These are phyloP conservation scores for Daldinia childiae DNA, from an alignment of 495 filamentous ascomycete genomes.

Conservation along the genomic window DNA sequence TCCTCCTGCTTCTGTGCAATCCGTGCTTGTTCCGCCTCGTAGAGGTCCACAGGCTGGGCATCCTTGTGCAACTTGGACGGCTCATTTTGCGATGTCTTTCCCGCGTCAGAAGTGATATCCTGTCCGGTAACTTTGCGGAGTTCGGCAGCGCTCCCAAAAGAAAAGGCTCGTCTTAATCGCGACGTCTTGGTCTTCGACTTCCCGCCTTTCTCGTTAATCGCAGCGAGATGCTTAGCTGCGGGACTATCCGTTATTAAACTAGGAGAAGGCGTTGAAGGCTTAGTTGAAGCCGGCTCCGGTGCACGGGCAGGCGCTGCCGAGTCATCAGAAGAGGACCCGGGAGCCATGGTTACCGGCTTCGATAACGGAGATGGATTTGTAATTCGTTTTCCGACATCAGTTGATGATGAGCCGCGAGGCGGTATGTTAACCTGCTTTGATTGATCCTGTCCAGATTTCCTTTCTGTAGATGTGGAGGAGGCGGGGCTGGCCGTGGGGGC, in stretches of 20 bases:
- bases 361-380: conserved; percentile 88
- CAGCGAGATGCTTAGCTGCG: conserved; percentile 81
- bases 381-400: conserved; percentile 75
- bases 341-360: conserved; percentile 74
- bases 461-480: conserved; percentile 52
- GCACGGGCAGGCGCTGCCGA: conserved; percentile 46
- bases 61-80: conserved; percentile 76
- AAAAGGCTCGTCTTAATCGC: conserved; percentile 91
- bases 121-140: conserved; percentile 73
- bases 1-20: conserved; percentile 93
- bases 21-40: conserved; percentile 79
- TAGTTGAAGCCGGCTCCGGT: conserved; percentile 49
- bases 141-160: conserved; percentile 95
- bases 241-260: conserved; percentile 62
- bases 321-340: conserved; percentile 50
- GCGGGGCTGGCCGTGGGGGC: conserved; percentile 61
- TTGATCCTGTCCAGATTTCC: conserved; percentile 59
- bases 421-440: conserved; percentile 70
- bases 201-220: conserved; percentile 76
- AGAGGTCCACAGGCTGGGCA: conserved; percentile 73
- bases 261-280: conserved; percentile 45
- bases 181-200: conserved; percentile 83
- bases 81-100: conserved; percentile 62
- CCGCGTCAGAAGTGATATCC: conserved; percentile 63
- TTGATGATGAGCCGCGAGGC: conserved; percentile 74